Evolutionary conservation across 306 rosid species (phyloP).

Genomic region (Begonia peltatifolia): DNA sequence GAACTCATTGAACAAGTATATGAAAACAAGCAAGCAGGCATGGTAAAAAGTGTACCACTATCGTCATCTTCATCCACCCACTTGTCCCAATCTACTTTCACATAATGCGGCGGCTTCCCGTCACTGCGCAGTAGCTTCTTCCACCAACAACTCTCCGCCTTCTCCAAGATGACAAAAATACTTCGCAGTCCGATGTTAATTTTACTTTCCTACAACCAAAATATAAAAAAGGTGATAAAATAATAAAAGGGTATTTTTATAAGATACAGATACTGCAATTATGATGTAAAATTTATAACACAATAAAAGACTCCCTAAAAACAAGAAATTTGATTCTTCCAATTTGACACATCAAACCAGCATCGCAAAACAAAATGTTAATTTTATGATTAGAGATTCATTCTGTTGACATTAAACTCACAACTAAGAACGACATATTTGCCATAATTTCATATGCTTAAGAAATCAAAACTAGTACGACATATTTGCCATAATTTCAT

Average conservation of each 20-base stretch:
- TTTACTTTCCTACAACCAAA: slow-evolving; percentile 52
- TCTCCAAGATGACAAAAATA: slow-evolving; percentile 5
- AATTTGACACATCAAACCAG: too few species aligned
- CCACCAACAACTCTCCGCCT: slow-evolving; percentile 76
- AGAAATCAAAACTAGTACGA: too few species aligned
- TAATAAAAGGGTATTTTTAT: neutral
- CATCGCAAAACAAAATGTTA: too few species aligned
- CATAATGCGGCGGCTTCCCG: slow-evolving; percentile 61
- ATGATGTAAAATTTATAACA: too few species aligned
- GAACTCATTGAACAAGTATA: neutral
- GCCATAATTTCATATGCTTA: too few species aligned
- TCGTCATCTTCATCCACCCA: slow-evolving; percentile 43
- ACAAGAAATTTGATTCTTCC: too few species aligned
- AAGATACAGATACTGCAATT: neutral
- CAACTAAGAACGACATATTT: too few species aligned
- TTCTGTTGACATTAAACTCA: too few species aligned
- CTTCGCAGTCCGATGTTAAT: slow-evolving; percentile 29
- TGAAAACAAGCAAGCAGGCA: neutral
- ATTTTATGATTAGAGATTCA: too few species aligned
- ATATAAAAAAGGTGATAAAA: neutral
- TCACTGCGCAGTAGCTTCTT: slow-evolving; percentile 44
- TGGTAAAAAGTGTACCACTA: slow-evolving; percentile 18
- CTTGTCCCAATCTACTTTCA: slow-evolving; percentile 83
- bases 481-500: too few species aligned
- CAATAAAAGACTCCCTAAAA: too few species aligned